These are phyloP conservation scores for Eutrema salsugineum DNA, from an alignment of 441 rosid species.

Conservation along the genomic window DNA sequence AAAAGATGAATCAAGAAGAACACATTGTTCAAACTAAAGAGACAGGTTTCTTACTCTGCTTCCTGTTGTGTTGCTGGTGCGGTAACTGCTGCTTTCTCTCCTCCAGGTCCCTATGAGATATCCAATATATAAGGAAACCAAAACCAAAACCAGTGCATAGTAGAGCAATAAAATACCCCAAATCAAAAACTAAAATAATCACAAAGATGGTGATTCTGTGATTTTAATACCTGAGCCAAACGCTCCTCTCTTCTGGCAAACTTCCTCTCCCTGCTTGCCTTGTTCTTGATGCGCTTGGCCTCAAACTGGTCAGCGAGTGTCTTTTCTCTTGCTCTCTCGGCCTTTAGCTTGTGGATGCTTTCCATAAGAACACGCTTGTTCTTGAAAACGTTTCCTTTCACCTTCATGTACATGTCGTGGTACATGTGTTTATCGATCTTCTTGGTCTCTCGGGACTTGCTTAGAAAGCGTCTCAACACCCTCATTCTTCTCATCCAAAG, in stretches of 20 bases:
- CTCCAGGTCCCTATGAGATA: no score
- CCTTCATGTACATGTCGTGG: slow-evolving; percentile 88
- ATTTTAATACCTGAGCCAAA: slow-evolving; percentile 21
- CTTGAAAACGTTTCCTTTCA: slow-evolving; percentile 82
- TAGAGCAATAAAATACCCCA: no score
- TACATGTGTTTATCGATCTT: slow-evolving; percentile 90
- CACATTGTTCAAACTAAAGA: no score
- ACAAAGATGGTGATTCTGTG: no score
- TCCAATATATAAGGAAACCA: no score
- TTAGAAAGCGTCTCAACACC: slow-evolving; percentile 63
- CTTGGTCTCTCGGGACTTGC: slow-evolving; percentile 61
- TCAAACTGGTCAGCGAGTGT: slow-evolving; percentile 76
- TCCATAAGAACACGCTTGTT: slow-evolving; percentile 89
- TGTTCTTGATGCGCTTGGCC: slow-evolving; percentile 81
- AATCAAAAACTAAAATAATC: no score
- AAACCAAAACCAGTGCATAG: no score
- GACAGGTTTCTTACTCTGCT: no score
- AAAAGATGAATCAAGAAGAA: no score
- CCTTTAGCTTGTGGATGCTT: slow-evolving; percentile 78
- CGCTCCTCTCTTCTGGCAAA: slow-evolving; percentile 73
- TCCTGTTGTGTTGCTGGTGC: no score
- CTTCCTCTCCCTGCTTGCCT: slow-evolving; percentile 84
- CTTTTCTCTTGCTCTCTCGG: slow-evolving; percentile 86
- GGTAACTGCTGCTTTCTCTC: no score
- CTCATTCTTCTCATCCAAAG: slow-evolving; percentile 92